A percentile compares a stretch with the other conserved stretches of the same genome.
Conservation (phyloP, 192 early-diverging fungal species). For the Backusella liffmaniae region DNA sequence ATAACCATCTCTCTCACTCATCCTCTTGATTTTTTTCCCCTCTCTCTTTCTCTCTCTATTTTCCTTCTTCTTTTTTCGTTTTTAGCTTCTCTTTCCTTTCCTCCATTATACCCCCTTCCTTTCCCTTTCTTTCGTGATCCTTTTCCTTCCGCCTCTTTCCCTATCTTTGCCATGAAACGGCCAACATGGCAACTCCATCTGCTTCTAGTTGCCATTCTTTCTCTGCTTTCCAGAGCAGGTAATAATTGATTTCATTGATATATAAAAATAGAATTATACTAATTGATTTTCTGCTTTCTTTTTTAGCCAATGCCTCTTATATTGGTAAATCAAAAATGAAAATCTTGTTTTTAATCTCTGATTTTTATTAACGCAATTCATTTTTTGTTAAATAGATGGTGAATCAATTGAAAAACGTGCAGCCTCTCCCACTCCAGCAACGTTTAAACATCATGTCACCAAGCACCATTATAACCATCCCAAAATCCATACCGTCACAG, state of each 20-base stretch:
- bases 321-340: not conserved
- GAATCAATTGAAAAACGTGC: conserved; percentile 3
- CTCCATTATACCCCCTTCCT: conserved; percentile 7
- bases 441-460: not conserved
- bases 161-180: conserved; percentile 4
- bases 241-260: not conserved
- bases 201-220: not conserved
- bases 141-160: not conserved
- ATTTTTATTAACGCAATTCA: not conserved
- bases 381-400: not conserved
- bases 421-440: not conserved
- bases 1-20: not conserved
- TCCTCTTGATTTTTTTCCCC: not conserved
- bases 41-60: not conserved
- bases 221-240: not conserved
- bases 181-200: not conserved
- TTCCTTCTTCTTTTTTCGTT: conserved; percentile 1
- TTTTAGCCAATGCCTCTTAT: not conserved
- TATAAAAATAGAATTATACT: not conserved
- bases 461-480: not conserved
- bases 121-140: not conserved
- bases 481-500: not conserved
- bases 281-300: not conserved
- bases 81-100: not conserved
- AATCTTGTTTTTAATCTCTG: not conserved